phyloP scores from a whole-genome alignment of 2,329 filamentous ascomycete species.

The Paecilomyces variotii region DNA sequence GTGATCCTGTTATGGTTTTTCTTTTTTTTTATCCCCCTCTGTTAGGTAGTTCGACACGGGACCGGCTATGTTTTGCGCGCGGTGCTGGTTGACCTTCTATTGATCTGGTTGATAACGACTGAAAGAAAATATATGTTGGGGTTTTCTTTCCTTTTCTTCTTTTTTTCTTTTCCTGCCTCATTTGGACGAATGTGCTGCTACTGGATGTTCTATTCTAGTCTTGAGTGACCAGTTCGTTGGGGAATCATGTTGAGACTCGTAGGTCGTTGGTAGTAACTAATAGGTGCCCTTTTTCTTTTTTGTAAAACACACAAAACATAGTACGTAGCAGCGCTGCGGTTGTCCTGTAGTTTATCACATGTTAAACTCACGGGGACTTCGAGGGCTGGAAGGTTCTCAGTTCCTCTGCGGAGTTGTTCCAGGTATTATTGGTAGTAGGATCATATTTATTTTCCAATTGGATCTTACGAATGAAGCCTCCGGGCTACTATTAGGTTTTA shows the following conservation, averaged over 20 bases:
- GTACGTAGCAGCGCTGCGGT: too few relatives aligned
- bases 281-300: too few relatives aligned
- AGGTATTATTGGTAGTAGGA: too few relatives aligned
- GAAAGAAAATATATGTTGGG: background rate
- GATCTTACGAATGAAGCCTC: too few relatives aligned
- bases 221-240: background rate
- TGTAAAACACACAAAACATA: too few relatives aligned
- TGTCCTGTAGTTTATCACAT: background rate
- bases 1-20: conserved; percentile 1
- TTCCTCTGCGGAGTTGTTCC: too few relatives aligned
- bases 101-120: background rate
- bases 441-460: too few relatives aligned
- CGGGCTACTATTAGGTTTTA: too few relatives aligned
- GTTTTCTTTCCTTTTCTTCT: background rate
- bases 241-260: background rate
- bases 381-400: too few relatives aligned
- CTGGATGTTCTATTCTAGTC: background rate
- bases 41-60: conserved; percentile 1
- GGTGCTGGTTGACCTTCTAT: background rate
- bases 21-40: background rate
- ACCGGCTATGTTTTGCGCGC: background rate
- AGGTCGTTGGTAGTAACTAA: too few relatives aligned
- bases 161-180: background rate
- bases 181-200: background rate
- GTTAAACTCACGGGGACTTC: background rate